phyloP scores from a whole-genome alignment of 192 early-diverging fungal species.

The Cetraspora pellucida region DNA sequence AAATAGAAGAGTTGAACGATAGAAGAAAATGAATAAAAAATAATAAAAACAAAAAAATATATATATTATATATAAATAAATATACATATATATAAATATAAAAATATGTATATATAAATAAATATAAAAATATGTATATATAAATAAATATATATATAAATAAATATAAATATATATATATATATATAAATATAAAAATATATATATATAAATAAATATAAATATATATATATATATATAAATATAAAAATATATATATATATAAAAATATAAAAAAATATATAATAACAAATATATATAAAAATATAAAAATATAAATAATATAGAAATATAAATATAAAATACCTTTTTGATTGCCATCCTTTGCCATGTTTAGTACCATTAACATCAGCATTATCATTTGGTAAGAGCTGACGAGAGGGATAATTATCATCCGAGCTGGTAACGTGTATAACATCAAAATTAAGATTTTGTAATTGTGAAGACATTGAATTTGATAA shows the following conservation, averaged over 20 bases:
- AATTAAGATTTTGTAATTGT: slow-evolving; percentile 17
- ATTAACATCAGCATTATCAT: slow-evolving; percentile 36
- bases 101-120: slow-evolving; percentile 10
- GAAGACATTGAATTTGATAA: no score
- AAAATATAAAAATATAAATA: slow-evolving; percentile 1
- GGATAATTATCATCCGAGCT: slow-evolving; percentile 49
- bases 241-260: slow-evolving; percentile 1
- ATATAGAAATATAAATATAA: background rate
- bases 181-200: slow-evolving; percentile 3
- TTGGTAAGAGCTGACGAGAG: slow-evolving; percentile 45
- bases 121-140: background rate
- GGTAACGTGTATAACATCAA: slow-evolving; percentile 35
- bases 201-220: no score
- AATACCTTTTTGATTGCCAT: slow-evolving; percentile 55
- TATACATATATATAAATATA: background rate
- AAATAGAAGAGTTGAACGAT: no score
- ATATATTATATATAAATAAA: no score
- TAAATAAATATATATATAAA: background rate
- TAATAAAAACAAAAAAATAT: background rate
- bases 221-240: background rate
- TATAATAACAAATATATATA: background rate
- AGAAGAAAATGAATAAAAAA: no score
- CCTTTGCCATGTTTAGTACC: slow-evolving; percentile 42
- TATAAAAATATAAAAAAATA: background rate
- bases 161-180: slow-evolving; percentile 12